phyloP scores from a whole-genome alignment of 2,329 filamentous ascomycete species.

The Xenoacremonium recifei region DNA sequence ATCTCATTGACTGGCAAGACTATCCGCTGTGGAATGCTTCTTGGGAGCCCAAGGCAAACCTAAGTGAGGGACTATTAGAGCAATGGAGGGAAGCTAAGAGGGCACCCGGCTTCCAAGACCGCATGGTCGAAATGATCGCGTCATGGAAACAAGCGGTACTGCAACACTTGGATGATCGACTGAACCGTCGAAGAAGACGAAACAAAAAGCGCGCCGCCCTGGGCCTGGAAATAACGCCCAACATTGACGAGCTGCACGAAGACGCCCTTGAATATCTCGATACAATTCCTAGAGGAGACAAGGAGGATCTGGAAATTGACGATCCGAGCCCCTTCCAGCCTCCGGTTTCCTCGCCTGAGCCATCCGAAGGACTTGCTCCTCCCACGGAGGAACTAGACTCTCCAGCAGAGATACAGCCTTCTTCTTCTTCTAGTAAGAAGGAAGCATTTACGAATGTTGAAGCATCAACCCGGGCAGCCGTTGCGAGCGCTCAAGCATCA shows the following conservation, averaged over 20 bases:
- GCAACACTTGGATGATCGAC: slow-evolving; percentile 26
- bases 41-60: slow-evolving; percentile 51
- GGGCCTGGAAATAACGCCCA: slow-evolving; percentile 30
- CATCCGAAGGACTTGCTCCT: too few species aligned
- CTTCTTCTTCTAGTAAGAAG: too few species aligned
- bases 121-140: slow-evolving; percentile 36
- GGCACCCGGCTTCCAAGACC: slow-evolving; percentile 31
- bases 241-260: slow-evolving; percentile 12
- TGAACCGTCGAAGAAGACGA: slow-evolving; percentile 39
- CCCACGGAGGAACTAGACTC: too few species aligned
- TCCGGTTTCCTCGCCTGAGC: too few species aligned
- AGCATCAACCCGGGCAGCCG: too few species aligned
- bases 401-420: too few species aligned
- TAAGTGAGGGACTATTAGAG: slow-evolving; percentile 36
- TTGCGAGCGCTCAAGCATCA: too few species aligned
- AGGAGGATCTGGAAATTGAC: slow-evolving; percentile 6
- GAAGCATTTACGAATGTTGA: too few species aligned
- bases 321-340: not conserved
- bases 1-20: slow-evolving; percentile 38
- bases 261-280: slow-evolving; percentile 20
- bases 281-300: slow-evolving; percentile 10
- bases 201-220: slow-evolving; percentile 42
- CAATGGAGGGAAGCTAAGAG: slow-evolving; percentile 44
- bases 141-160: slow-evolving; percentile 35
- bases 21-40: slow-evolving; percentile 34